Base-by-base conservation (phyloP, 768 basidiomycete species). In the Ramaria rubella region DNA sequence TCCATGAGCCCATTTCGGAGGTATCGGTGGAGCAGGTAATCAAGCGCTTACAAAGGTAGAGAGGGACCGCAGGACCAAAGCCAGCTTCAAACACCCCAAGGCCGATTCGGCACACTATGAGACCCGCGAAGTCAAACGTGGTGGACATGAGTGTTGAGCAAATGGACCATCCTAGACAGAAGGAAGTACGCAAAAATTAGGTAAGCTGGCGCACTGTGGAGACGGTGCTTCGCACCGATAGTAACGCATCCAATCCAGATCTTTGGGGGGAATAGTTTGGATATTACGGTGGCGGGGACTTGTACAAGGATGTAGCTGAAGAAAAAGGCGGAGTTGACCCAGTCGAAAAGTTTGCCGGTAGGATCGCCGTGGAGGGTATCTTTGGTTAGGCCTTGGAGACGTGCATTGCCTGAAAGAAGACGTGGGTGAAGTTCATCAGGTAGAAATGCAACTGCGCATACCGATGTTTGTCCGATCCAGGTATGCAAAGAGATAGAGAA, bases 81-180 rank as follows among this genome's bases (percentile, higher is more conserved):
- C 82, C 82, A 4, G 87, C 81, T 68, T 90, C 88, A 63, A 90
- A 90, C 31, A 87, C 65, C 8, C 88, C 88, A n/a, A 90, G 72
- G 36, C 78, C 76, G 27, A 90, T 59, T 48, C 88, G 76, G 11
- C 78, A 73, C 7, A 77, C 72, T 24, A 89, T 65, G 34, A 89
- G 68, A 21, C 83, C 81, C 9, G 72, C 72, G 48, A 86, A 81
- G 64, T 80, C 77, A 66, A 81, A 86, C 0, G 78, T 73, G 1
- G 82, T 74, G 2, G 88, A 86, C 81, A 86, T 81, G 43, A 88
- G 73, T 0, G 84, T 84, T 8, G 87, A 88, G 34, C 79, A 81
- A n/a, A 82, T 61, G 2, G 88, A 87, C 88, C 88, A 90, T 31
- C 86, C 59, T 46, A 29, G 21, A 30, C 34, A 46, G 15, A 23